Base-by-base conservation (phyloP, 2,329 filamentous ascomycete genomes). In the Aciculosporium take region DNA sequence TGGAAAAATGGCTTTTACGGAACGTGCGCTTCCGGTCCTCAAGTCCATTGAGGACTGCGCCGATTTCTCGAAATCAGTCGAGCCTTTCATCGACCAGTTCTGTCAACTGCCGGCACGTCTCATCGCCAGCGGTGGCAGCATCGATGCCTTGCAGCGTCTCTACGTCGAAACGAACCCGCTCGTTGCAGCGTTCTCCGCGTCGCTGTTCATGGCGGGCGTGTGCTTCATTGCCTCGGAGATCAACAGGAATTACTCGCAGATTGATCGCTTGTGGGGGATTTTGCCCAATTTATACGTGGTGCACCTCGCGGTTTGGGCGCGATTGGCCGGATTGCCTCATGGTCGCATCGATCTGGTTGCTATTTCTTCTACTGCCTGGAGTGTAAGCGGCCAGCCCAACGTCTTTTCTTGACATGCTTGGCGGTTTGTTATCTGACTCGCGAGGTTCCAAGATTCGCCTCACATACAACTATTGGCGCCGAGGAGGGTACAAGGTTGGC, bases 391-490 rank as follows among this genome's bases (percentile, higher is more conserved):
- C n/a, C 10, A 21, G 29, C 9, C n/a, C 4, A 8, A 21, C 18
- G 1, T 10, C 7, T 34, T n/a, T 18, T 24, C 9, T 18, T 23
- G 29, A 5, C 17, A 18, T 13, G 3, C 5, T 3, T 2, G 29
- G n/a, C 4, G 7, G 28, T 39, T 31, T 35, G 33, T 38, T 40
- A 13, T 12, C 17, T 31, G 23, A 28, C 28, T 21, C 1, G 7
- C 12, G 4, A 39, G 13, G 3, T 33, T 41, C 32, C 8, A 37
- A 87, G 84, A 58, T 66, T 44, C 82, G 91, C 9, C 67, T 98
- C 61, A 96, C 89, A 3, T 96, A 76, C 69, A 98, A 98, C 64
- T 98, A 95, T 65, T 94, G 84, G 80, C 81, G 91, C 44, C 94
- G 85, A 60, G 91, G 91, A 30, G 91, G 91, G 20, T 98, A 98